Evolutionary conservation across 2,329 filamentous ascomycete species (phyloP).

Genomic region (Aspergillus sp.): DNA sequence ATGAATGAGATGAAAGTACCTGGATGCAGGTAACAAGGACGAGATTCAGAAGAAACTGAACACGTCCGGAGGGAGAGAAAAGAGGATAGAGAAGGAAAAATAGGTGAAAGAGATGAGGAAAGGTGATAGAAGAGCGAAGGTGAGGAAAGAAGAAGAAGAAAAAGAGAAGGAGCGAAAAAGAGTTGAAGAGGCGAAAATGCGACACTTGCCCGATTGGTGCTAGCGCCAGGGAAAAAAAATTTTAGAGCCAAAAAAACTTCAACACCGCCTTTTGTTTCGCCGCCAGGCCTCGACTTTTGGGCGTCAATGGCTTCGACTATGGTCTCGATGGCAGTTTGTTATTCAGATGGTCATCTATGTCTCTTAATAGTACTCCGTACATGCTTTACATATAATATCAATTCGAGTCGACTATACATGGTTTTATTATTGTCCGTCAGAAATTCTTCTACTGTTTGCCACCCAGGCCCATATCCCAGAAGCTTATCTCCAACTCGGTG

Average conservation of each 20-base stretch:
- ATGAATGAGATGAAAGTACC: neutral
- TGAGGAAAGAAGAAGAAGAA: slow-evolving; percentile 23
- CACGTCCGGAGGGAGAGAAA: slow-evolving; percentile 10
- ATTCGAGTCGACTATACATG: no score
- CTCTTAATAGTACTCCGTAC: no score
- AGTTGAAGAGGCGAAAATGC: slow-evolving; percentile 20
- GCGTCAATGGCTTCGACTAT: no score
- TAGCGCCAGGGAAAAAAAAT: slow-evolving; percentile 23
- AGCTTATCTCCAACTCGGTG: slow-evolving; percentile 72
- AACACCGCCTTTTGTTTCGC: slow-evolving; percentile 3
- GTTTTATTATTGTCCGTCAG: neutral
- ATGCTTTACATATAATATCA: no score
- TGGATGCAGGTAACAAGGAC: no score
- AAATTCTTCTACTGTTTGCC: slow-evolving; percentile 11
- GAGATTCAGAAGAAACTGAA: slow-evolving; percentile 9
- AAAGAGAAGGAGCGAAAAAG: slow-evolving; percentile 17
- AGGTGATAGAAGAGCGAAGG: slow-evolving; percentile 20
- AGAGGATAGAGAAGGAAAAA: slow-evolving; percentile 15
- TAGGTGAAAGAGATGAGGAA: slow-evolving; percentile 13
- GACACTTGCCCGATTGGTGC: slow-evolving; percentile 20
- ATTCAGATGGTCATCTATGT: no score
- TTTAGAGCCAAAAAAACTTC: neutral
- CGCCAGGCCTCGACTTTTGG: slow-evolving; percentile 3
- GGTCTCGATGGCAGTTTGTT: no score
- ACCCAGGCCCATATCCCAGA: slow-evolving; percentile 65